Evolutionary conservation across 306 rosid genomes (phyloP).

Genomic region (Benincasa hispida): DNA sequence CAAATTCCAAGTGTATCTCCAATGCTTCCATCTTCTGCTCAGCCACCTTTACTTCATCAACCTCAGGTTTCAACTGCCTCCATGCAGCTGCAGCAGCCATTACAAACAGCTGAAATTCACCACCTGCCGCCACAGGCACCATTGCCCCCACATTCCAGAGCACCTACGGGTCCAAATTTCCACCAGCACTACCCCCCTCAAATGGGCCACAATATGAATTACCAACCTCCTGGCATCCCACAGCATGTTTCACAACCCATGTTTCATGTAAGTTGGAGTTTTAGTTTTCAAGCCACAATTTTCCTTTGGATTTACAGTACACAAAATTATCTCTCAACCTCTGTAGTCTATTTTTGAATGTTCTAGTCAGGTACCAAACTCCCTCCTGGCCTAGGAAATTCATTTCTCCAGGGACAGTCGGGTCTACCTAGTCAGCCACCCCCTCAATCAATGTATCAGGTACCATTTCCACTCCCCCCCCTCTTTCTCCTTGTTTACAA

Average conservation of each 20-base stretch:
- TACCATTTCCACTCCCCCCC: slow-evolving; percentile 4
- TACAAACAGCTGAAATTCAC: slow-evolving; percentile 54
- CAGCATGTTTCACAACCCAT: slow-evolving; percentile 61
- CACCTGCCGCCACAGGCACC: slow-evolving; percentile 68
- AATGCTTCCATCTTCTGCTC: slow-evolving; percentile 54
- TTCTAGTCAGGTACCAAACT: slow-evolving; percentile 66
- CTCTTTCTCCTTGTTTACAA: neutral
- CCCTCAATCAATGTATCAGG: slow-evolving; percentile 71
- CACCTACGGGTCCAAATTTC: slow-evolving; percentile 40
- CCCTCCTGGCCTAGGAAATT: slow-evolving; percentile 44
- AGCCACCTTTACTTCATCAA: slow-evolving; percentile 53
- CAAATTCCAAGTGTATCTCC: slow-evolving; percentile 52
- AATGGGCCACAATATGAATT: slow-evolving; percentile 49
- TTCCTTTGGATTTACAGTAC: neutral
- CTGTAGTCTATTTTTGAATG: slow-evolving; percentile 16
- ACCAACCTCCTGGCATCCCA: slow-evolving; percentile 57
- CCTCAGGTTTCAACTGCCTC: slow-evolving; percentile 42
- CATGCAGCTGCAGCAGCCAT: slow-evolving; percentile 54
- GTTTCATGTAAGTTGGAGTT: slow-evolving; percentile 68
- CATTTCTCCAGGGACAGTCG: slow-evolving; percentile 56
- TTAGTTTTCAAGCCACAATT: slow-evolving; percentile 7
- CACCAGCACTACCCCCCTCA: slow-evolving; percentile 73
- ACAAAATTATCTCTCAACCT: neutral
- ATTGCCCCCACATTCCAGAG: slow-evolving; percentile 65
- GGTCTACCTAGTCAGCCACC: slow-evolving; percentile 54